A percentile compares a stretch with the other conserved stretches of the same genome.
Evolutionary conservation across 2,329 filamentous ascomycete species (phyloP).

Genomic region (Hypoxylon sp.): DNA sequence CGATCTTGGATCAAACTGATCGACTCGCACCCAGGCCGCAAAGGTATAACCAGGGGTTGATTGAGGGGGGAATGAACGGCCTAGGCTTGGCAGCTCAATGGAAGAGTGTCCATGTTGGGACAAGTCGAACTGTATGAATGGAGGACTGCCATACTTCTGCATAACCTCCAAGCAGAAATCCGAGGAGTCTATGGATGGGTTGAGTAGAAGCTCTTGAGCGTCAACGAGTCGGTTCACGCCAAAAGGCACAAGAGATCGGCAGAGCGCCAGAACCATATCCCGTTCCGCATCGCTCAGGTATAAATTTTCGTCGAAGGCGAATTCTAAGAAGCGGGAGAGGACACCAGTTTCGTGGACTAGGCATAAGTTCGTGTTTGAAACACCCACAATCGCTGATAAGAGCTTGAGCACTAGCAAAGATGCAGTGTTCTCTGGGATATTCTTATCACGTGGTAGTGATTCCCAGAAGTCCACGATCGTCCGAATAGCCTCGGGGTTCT

Average conservation of each 20-base stretch:
- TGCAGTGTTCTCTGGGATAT: conserved; percentile 60
- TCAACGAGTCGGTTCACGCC: conserved; percentile 86
- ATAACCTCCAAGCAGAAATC: conserved; percentile 81
- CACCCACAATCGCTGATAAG: conserved; percentile 66
- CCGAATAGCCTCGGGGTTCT: conserved; percentile 72
- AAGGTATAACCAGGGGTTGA: conserved; percentile 89
- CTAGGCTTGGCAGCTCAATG: conserved; percentile 88
- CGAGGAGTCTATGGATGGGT: conserved; percentile 64
- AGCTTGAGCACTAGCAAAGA: conserved; percentile 75
- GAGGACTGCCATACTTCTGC: conserved; percentile 78
- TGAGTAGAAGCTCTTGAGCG: conserved; percentile 77
- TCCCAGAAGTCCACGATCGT: conserved; percentile 73
- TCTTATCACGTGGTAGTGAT: conserved; percentile 64
- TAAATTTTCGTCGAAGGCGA: conserved; percentile 67
- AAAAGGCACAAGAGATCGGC: conserved; percentile 75
- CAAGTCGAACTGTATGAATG: conserved; percentile 94
- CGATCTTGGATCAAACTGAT: conserved; percentile 83
- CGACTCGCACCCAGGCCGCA: conserved; percentile 87
- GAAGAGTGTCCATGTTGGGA: conserved; percentile 89
- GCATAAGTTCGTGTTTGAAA: conserved; percentile 76
- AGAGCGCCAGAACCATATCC: conserved; percentile 72
- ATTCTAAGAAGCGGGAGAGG: conserved; percentile 72
- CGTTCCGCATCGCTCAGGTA: conserved; percentile 67
- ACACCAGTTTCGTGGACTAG: conserved; percentile 79
- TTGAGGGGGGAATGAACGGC: conserved; percentile 84